Percentiles rank a stretch among this genome's conserved stretches.
Evolutionary conservation across 495 filamentous ascomycete species (phyloP).

Genomic region (Astrothelium macrocarpum): DNA sequence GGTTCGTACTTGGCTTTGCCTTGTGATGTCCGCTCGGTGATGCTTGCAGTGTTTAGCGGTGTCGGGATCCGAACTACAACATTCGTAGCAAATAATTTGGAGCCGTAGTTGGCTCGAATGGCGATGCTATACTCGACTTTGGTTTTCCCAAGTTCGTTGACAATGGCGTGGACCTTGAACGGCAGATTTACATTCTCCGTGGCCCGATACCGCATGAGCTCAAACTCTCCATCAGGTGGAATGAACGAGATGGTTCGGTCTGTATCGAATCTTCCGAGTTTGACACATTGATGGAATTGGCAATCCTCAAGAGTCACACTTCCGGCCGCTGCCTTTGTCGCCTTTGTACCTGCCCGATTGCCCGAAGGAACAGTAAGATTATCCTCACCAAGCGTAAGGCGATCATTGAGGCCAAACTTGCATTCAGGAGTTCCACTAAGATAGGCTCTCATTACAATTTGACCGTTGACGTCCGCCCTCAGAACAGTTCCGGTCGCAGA

Average conservation of each 20-base stretch:
- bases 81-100: constrained; percentile 94
- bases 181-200: constrained; percentile 98
- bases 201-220: constrained; percentile 98
- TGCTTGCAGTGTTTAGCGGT: constrained; percentile 89
- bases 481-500: constrained; percentile 90
- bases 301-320: constrained; percentile 96
- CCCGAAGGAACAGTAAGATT: constrained; percentile 52
- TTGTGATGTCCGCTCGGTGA: constrained; percentile 86
- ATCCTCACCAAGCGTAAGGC: constrained; percentile 70
- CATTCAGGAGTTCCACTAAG: constrained; percentile 95
- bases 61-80: constrained; percentile 94
- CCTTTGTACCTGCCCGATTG: constrained; percentile 64
- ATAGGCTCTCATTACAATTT: constrained; percentile 98
- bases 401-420: constrained; percentile 98
- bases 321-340: constrained; percentile 88
- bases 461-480: constrained; percentile 92
- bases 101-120: constrained; percentile 91
- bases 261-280: constrained; percentile 91
- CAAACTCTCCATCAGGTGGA: constrained; percentile 96
- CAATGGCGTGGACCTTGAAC: constrained; percentile 97
- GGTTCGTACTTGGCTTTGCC: constrained; percentile 99
- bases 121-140: constrained; percentile 99
- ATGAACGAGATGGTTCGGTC: constrained; percentile 98
- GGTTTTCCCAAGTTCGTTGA: constrained; percentile 92
- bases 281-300: constrained; percentile 99